Base-by-base conservation (phyloP, 164 flowering plant species). In the Annona squamosa region DNA sequence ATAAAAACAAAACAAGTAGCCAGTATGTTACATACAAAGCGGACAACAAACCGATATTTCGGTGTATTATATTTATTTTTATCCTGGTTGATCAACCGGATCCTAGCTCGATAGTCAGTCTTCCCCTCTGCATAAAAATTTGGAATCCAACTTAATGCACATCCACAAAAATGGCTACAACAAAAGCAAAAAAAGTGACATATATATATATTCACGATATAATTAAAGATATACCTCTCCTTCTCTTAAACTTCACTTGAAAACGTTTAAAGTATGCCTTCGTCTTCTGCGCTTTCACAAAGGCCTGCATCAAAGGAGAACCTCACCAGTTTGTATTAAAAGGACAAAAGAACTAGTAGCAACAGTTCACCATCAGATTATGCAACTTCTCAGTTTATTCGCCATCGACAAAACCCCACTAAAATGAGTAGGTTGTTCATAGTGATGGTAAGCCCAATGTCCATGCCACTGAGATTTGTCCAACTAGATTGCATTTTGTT, bases 41-140 rank as follows among this genome's bases (percentile, higher is more conserved):
- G 87, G 3, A 93, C 98, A 70, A 91, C 93, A 76, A 89, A 87
- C 0, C 98, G 90, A 26, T 89, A 91, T 59, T 93, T 93, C 0
- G 98, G 98, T 2, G 95, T 93, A 82, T 91, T 93, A 82, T 91
- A 91, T 75, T 93, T 93, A 78, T 93, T 91, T 79, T 93, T 93
- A 82, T 93, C 97, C 73, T 93, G 98, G 68, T 93, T 93, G 26
- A 93, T 93, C 47, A 93, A 74, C 44, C 95, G 90, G 67, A 88
- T 87, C 76, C 97, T 85, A 3, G 98, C 97, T 1, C 98, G 77
- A 74, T 93, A 93, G 64, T 93, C 98, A 4, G 98, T 93, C 87
- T 93, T 93, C 1, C 97, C 98, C 86, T 81, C 94, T 93, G 83
- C 45, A 71, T 64, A 19, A n/a, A 52, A 52, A 52, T 52, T 52